Base-by-base conservation (phyloP, 2,329 filamentous ascomycete species). In the Pyrenophora tritici-repentis region DNA sequence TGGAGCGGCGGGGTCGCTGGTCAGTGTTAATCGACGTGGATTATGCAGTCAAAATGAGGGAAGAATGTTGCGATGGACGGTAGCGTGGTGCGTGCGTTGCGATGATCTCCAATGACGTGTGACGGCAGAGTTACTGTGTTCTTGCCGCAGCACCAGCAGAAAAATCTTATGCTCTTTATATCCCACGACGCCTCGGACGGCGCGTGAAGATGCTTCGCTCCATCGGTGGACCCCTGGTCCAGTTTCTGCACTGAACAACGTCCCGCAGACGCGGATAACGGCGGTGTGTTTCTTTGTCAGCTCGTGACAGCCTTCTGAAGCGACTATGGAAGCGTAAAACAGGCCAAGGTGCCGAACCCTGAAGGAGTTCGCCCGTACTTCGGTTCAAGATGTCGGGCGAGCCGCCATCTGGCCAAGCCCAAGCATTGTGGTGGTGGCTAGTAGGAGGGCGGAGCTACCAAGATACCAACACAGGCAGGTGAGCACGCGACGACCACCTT, bases 401-500 rank as follows among this genome's bases (percentile, higher is more conserved):
- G 20, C 22, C 41, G 41, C 31, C 31, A 29, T 26, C 42, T 34
- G 22, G 35, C 42, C 43, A 22, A 20, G 31, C 40, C 42, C 43
- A 22, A 20, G 31, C 40, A 35, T n/a, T 7, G 22, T 22, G 47
- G 24, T 33, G 31, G 32, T 13, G 35, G 31, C 24, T 43, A 2
- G 12, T 9, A 20, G 22, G 16, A 37, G 29, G 46, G 17, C 7
- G 18, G 3, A 31, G 13, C 41, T 24, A 32, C 32, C 36, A 32
- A 6, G 24, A 6, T 36, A 44, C 49, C 47, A 47, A 45, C 31
- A 55, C 16, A 41, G 50, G 55, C 44, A 65, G 44, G 40, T 61
- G 57, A 47, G 61, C 66, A 68, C 65, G 63, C 63, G 62, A 68
- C 62, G 47, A 33, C 31, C 48, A 56, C 35, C 46, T 38, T 16